phyloP scores from a whole-genome alignment of 495 filamentous ascomycete genomes.

The Bacidia gigantensis region DNA sequence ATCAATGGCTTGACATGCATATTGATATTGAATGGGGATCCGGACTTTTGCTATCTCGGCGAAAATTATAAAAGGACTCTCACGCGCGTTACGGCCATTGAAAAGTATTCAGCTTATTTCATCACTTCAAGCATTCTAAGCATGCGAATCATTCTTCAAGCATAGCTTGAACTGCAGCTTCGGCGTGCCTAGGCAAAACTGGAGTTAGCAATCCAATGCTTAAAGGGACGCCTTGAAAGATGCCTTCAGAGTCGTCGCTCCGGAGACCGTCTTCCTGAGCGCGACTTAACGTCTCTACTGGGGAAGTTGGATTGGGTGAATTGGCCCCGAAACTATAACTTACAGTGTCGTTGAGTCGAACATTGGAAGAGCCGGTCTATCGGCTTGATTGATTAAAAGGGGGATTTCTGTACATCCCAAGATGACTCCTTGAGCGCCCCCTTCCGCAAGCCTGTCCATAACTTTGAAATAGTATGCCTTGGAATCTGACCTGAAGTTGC shows the following conservation, averaged over 20 bases:
- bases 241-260: too few species aligned
- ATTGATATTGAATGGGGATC: slow-evolving; percentile 10
- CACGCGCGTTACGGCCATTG: too few species aligned
- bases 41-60: slow-evolving; percentile 9
- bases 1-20: slow-evolving; percentile 8
- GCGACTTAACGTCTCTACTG: too few species aligned
- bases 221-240: too few species aligned
- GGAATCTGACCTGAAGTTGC: neutral
- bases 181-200: too few species aligned
- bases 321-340: too few species aligned
- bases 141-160: neutral
- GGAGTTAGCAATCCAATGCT: too few species aligned
- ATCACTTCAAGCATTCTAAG: too few species aligned
- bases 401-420: neutral
- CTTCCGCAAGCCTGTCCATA: neutral
- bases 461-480: neutral
- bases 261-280: too few species aligned
- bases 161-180: neutral
- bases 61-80: too few species aligned
- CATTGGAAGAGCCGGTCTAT: neutral
- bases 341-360: neutral
- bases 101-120: too few species aligned
- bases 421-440: neutral
- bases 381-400: neutral
- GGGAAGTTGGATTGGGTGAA: too few species aligned